Conservation (phyloP, 306 rosid species). For the Sesbania bispinosa region DNA sequence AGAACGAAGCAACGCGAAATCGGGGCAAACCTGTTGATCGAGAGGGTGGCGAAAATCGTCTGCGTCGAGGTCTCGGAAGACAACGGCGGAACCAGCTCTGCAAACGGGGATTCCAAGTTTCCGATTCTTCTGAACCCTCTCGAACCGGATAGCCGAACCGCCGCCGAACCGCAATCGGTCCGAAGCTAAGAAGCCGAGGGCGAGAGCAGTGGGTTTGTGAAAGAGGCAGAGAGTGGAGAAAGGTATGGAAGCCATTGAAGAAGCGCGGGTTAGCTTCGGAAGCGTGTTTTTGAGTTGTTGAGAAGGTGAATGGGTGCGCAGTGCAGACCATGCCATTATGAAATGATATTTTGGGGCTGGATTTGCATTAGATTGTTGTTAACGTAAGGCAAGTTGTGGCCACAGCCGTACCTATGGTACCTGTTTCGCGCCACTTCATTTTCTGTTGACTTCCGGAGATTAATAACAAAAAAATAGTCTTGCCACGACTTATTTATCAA, state of each 20-base stretch:
- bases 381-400: constrained; percentile 35
- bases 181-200: constrained; percentile 22
- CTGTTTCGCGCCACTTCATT: constrained; percentile 63
- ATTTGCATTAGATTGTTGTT: not conserved
- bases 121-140: constrained; percentile 20
- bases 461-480: too few species aligned
- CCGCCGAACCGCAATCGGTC: constrained; percentile 22
- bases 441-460: constrained; percentile 47
- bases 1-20: not conserved
- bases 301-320: not conserved
- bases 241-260: constrained; percentile 66
- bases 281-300: not conserved
- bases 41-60: constrained; percentile 97
- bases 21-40: constrained; percentile 60
- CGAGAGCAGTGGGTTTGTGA: constrained; percentile 31
- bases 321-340: not conserved
- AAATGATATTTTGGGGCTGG: not conserved
- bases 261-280: constrained; percentile 3
- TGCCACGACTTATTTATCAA: too few species aligned
- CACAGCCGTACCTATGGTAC: constrained; percentile 54
- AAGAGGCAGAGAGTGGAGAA: constrained; percentile 46
- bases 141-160: constrained; percentile 21
- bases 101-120: constrained; percentile 29
- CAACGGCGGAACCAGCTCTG: constrained; percentile 60
- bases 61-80: constrained; percentile 78